Evolutionary conservation across 495 filamentous ascomycete species (phyloP).

Genomic region (Staphylotrichum longicolle): DNA sequence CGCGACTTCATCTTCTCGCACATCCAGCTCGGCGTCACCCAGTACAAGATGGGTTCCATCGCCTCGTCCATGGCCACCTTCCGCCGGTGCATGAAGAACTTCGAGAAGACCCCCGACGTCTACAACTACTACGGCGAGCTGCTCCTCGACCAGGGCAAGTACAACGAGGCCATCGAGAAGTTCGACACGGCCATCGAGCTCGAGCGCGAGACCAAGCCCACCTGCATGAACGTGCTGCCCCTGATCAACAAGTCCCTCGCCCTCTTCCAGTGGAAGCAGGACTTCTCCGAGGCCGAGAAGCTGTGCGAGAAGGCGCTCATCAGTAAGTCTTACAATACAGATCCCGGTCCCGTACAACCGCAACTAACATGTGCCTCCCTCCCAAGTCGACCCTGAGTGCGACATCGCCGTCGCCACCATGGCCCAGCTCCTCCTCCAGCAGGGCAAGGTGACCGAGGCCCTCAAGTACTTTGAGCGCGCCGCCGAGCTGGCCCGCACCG

Average conservation of each 20-base stretch:
- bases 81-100: conserved; percentile 96
- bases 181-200: conserved; percentile 97
- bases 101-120: conserved; percentile 91
- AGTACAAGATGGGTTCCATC: conserved; percentile 99
- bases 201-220: conserved; percentile 89
- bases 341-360: neutral
- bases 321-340: conserved; percentile 58
- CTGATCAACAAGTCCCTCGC: conserved; percentile 98
- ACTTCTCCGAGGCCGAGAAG: conserved; percentile 91
- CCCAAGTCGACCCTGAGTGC: conserved; percentile 93
- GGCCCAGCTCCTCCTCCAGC: conserved; percentile 96
- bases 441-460: conserved; percentile 93
- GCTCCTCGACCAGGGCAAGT: conserved; percentile 95
- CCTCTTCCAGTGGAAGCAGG: conserved; percentile 96
- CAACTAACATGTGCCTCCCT: conserved; percentile 30
- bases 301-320: conserved; percentile 96
- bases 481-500: conserved; percentile 90
- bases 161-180: conserved; percentile 91
- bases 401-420: conserved; percentile 99
- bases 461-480: conserved; percentile 97
- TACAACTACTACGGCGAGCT: conserved; percentile 99
- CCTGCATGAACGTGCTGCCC: conserved; percentile 94
- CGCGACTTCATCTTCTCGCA: conserved; percentile 96
- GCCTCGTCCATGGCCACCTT: conserved; percentile 99
- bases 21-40: conserved; percentile 98